phyloP scores from a whole-genome alignment of 441 rosid genomes.

The Raphanus hybrid region DNA sequence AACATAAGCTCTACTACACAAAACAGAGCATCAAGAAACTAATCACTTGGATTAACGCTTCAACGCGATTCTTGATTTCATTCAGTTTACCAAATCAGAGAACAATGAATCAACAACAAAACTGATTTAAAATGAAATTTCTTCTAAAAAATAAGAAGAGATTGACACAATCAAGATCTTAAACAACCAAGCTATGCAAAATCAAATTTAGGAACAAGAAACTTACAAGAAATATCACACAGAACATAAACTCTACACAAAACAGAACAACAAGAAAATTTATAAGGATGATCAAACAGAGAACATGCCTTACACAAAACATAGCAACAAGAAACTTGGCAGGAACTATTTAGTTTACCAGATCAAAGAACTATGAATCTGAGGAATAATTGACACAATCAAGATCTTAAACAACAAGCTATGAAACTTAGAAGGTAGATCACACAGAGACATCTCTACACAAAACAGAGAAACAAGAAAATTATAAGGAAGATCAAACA shows the following conservation, averaged over 20 bases:
- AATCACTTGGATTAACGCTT: background rate
- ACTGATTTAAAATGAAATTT: background rate
- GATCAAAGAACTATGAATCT: too few relatives aligned
- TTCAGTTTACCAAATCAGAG: background rate
- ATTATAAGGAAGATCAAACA: background rate
- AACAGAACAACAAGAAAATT: background rate
- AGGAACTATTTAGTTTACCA: too few relatives aligned
- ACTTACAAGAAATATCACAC: background rate
- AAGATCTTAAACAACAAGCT: background rate
- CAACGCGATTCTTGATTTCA: background rate
- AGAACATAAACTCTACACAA: background rate
- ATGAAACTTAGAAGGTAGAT: background rate
- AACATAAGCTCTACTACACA: background rate
- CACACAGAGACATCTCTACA: background rate
- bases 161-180: background rate
- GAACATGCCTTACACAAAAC: too few relatives aligned
- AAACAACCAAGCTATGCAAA: background rate
- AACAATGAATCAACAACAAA: background rate
- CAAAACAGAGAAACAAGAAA: background rate
- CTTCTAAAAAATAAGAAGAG: background rate
- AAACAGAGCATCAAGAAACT: slow-evolving; percentile 14
- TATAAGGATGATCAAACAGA: too few relatives aligned
- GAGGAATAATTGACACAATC: too few relatives aligned
- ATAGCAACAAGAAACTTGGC: too few relatives aligned
- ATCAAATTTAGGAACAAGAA: background rate